These are phyloP conservation scores for Eutrema salsugineum DNA, from an alignment of 441 rosid genomes.

Conservation along the genomic window DNA sequence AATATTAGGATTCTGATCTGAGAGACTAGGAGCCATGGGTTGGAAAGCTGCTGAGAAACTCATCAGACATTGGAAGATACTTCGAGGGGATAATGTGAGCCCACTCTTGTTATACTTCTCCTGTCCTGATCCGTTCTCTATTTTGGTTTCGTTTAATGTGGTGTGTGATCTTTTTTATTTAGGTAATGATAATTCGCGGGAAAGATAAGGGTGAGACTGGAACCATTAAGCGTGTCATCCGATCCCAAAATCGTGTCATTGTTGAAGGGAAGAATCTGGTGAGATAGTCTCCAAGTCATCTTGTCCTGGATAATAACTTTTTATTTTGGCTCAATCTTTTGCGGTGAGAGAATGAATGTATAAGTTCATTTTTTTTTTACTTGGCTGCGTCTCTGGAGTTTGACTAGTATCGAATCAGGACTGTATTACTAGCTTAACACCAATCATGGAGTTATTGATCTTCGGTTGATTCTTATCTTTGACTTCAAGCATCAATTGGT, in stretches of 20 bases:
- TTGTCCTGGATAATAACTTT: background rate
- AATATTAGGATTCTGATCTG: background rate
- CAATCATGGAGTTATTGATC: background rate
- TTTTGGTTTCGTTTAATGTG: background rate
- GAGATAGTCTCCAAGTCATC: conserved; percentile 1
- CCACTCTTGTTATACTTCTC: background rate
- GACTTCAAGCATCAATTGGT: background rate
- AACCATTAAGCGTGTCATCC: conserved; percentile 63
- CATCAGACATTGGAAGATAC: conserved; percentile 89
- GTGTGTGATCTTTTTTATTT: background rate
- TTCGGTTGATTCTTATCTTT: background rate
- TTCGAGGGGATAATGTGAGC: conserved; percentile 88
- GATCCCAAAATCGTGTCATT: conserved; percentile 86
- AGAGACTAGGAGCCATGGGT: conserved; percentile 51
- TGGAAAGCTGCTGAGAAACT: conserved; percentile 99
- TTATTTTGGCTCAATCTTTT: background rate
- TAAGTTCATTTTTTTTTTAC: background rate
- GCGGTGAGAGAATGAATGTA: background rate
- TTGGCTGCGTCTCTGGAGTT: background rate
- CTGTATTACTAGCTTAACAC: background rate
- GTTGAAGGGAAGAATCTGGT: conserved; percentile 88
- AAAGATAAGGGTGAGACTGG: conserved; percentile 87
- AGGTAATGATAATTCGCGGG: conserved; percentile 82
- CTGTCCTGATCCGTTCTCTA: background rate
- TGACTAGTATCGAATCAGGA: background rate